Evolutionary conservation across 83 land plant species (phyloP).

Genomic region (Diphasiastrum complanatum): DNA sequence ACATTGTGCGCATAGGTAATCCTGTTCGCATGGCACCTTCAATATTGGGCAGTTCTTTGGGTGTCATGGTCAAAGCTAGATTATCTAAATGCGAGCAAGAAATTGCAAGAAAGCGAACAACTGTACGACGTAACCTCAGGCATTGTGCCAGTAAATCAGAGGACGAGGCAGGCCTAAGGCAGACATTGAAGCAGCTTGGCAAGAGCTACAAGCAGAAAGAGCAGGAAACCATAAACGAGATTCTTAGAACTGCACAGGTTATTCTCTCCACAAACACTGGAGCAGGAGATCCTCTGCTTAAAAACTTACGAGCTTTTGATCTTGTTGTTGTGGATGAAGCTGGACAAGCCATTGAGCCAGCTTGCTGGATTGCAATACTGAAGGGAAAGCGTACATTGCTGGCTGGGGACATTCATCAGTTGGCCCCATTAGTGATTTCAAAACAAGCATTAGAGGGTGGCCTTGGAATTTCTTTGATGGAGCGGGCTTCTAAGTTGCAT

Average conservation of each 20-base stretch:
- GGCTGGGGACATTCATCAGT: slow-evolving; percentile 77
- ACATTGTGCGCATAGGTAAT: slow-evolving; percentile 78
- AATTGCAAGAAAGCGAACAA: slow-evolving; percentile 58
- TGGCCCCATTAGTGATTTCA: slow-evolving; percentile 73
- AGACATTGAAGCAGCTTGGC: slow-evolving; percentile 68
- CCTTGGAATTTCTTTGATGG: slow-evolving; percentile 67
- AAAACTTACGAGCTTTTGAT: slow-evolving; percentile 57
- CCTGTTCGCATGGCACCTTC: slow-evolving; percentile 69
- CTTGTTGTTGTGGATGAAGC: slow-evolving; percentile 86
- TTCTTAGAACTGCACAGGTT: slow-evolving; percentile 58
- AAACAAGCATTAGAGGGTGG: slow-evolving; percentile 74
- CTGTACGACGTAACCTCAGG: slow-evolving; percentile 58
- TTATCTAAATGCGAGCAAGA: slow-evolving; percentile 44
- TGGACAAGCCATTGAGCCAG: slow-evolving; percentile 80
- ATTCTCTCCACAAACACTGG: slow-evolving; percentile 79
- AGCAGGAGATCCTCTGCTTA: slow-evolving; percentile 71
- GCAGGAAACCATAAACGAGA: slow-evolving; percentile 53
- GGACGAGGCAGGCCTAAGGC: slow-evolving; percentile 72
- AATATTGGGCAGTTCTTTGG: slow-evolving; percentile 63
- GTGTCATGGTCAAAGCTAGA: slow-evolving; percentile 52
- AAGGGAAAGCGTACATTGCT: slow-evolving; percentile 63
- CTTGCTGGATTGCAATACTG: slow-evolving; percentile 74
- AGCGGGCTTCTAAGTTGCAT: slow-evolving; percentile 61
- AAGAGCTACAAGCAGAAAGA: slow-evolving; percentile 64
- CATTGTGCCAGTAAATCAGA: slow-evolving; percentile 69